Conservation (phyloP, 1,284 basidiomycete genomes). For the Vanrija pseudolonga region DNA sequence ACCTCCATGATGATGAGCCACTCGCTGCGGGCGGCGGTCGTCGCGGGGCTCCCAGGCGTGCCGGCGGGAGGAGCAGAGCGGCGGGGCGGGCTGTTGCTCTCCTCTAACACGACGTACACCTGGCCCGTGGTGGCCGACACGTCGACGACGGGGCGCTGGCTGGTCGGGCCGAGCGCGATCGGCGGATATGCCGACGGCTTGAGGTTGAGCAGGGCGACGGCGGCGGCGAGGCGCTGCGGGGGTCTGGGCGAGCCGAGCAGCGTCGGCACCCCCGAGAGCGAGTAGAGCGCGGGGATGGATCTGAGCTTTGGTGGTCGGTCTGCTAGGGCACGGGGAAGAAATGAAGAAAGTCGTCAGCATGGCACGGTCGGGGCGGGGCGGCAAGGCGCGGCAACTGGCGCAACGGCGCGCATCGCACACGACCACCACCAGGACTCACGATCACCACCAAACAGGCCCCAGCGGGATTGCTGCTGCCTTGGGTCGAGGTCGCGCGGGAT, state of each 20-base stretch:
- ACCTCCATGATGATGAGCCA: slow-evolving; percentile 38
- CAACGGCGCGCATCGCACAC: neutral
- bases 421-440: neutral
- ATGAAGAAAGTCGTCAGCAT: neutral
- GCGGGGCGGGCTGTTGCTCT: slow-evolving; percentile 1
- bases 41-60: neutral
- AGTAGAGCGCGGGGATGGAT: slow-evolving; percentile 29
- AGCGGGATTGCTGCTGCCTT: slow-evolving; percentile 17
- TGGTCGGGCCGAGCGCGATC: slow-evolving; percentile 1
- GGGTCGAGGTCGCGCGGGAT: slow-evolving; percentile 26
- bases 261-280: slow-evolving; percentile 27
- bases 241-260: neutral
- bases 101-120: slow-evolving; percentile 31
- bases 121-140: slow-evolving; percentile 35
- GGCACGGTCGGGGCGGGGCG: too few species aligned
- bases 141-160: slow-evolving; percentile 26
- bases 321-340: slow-evolving; percentile 2
- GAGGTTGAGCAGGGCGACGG: slow-evolving; percentile 25
- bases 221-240: slow-evolving; percentile 11
- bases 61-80: neutral
- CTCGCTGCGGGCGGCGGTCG: slow-evolving; percentile 24
- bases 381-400: too few species aligned
- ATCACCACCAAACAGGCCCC: slow-evolving; percentile 32
- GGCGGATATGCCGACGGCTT: slow-evolving; percentile 24
- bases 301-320: slow-evolving; percentile 21